A percentile compares a stretch with the other conserved stretches of the same genome.
Conservation (phyloP, 2,329 filamentous ascomycete species). For the Chalaropsis ovoidea region DNA sequence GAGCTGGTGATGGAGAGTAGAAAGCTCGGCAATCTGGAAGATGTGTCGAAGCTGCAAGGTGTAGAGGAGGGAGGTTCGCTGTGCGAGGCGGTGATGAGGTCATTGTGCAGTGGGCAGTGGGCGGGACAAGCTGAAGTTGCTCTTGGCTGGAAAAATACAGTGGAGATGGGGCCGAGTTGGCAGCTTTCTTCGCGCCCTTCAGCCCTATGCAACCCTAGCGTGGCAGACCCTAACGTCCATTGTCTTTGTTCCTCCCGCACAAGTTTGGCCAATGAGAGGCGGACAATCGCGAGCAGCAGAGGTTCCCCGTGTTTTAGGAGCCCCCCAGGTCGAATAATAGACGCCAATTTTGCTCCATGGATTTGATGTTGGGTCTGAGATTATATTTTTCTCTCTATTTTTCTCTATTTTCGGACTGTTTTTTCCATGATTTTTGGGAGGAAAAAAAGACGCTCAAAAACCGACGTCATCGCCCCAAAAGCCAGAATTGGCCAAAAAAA, state of each 20-base stretch:
- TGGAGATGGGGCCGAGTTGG: background rate
- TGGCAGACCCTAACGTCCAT: background rate
- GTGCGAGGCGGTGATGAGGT: background rate
- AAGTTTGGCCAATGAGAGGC: background rate
- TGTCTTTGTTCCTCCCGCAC: background rate
- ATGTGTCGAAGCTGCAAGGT: slow-evolving; percentile 4
- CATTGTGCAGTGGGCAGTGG: background rate
- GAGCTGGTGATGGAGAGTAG: background rate
- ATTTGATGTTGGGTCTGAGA: too few species aligned
- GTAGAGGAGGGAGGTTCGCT: background rate
- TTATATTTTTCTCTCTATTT: too few species aligned
- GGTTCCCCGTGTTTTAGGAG: background rate
- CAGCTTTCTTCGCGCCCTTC: background rate
- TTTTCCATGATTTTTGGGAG: background rate
- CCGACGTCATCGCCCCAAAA: slow-evolving; percentile 5
- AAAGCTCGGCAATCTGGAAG: background rate
- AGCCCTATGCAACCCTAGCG: slow-evolving; percentile 4
- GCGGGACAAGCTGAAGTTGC: background rate
- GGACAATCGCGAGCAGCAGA: background rate
- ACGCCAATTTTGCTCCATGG: too few species aligned
- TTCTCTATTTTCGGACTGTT: background rate
- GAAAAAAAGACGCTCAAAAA: background rate
- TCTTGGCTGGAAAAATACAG: background rate
- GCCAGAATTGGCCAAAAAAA: too few species aligned
- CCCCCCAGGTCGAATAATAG: too few species aligned